Evolutionary conservation across 495 filamentous ascomycete species (phyloP), one percentile per base, ranked within the genome.

Genomic region (Thermochaetoides thermophila): DNA sequence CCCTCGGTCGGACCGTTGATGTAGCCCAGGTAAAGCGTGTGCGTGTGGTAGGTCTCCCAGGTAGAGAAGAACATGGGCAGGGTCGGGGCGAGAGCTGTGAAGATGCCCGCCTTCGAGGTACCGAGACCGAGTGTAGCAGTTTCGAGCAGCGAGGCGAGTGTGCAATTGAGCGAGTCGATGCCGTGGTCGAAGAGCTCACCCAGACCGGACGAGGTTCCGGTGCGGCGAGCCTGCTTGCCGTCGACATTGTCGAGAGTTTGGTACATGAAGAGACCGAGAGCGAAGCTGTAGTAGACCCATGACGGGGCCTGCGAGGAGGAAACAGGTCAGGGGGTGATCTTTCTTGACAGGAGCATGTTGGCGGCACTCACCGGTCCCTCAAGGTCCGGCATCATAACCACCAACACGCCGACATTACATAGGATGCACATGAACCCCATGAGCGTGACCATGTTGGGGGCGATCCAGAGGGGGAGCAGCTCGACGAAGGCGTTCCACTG

Each of bases 51-150:
- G 2, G 89, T 97, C 55, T 97, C 89, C 89, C 89, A 97, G 6
- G 89, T 97, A 4, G 86, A 95, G 61, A 96, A 94, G 65, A 93
- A 96, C 89, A 97, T 97, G 15, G 89, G 82, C 7, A 97, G 60
- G 43, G 84, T 91, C 2, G 89, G 91, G 33, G 85, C 71, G 23
- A 96, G 59, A 9, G 86, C 85, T 1, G 89, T 97, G 52, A 89
- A 91, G 28, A 85, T 78, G 42, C 89, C 89, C 5, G 82, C 70
- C 34, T 72, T 70, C 7, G 77, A 78, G 7, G 80, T 69, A 24
- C 89, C 89, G 21, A 89, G 65, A 17, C 84, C 91, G 78, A 97
- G 81, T 12, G 84, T 84, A 8, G 82, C 86, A 7, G 80, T 84
- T 56, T 94, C 81, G 34, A 86, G 70, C 31, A 97, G 59, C 53